Percentiles rank a stretch among this genome's conserved stretches.
These are phyloP conservation scores for Fonsecaea pugnacius DNA, from an alignment of 2,329 filamentous ascomycete species.

Conservation along the genomic window DNA sequence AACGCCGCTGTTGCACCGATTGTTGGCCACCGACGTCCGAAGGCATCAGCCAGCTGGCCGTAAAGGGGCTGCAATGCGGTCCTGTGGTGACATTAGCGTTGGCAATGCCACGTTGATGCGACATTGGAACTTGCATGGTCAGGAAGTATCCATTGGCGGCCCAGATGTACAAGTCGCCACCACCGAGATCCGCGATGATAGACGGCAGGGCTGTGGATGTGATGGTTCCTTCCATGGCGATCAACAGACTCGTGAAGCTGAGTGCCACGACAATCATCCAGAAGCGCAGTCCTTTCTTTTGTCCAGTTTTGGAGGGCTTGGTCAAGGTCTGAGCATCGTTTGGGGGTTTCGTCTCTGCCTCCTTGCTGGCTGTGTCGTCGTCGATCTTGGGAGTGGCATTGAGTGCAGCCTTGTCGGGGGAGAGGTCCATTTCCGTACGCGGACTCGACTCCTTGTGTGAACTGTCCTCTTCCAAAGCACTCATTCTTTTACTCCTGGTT, in stretches of 20 bases:
- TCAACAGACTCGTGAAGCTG: slow-evolving; percentile 40
- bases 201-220: slow-evolving; percentile 49
- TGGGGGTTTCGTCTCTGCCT: not conserved
- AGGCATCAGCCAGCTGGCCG: slow-evolving; percentile 58
- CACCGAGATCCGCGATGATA: slow-evolving; percentile 43
- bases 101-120: not conserved
- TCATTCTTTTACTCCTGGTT: not conserved
- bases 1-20: slow-evolving; percentile 54
- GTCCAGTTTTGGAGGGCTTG: not conserved
- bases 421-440: not conserved
- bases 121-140: slow-evolving; percentile 23
- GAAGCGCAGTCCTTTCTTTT: slow-evolving; percentile 35
- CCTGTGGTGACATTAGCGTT: slow-evolving; percentile 18
- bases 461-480: not conserved
- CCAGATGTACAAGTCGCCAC: slow-evolving; percentile 45
- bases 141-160: slow-evolving; percentile 44
- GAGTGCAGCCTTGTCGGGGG: not conserved
- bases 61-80: slow-evolving; percentile 56
- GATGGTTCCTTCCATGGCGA: slow-evolving; percentile 46
- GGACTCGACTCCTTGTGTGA: no score
- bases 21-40: slow-evolving; percentile 53
- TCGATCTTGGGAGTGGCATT: not conserved
- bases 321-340: not conserved
- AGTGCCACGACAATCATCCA: slow-evolving; percentile 41
- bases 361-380: not conserved